These are phyloP conservation scores for Lagenaria siceraria DNA, from an alignment of 306 rosid species.

Conservation along the genomic window DNA sequence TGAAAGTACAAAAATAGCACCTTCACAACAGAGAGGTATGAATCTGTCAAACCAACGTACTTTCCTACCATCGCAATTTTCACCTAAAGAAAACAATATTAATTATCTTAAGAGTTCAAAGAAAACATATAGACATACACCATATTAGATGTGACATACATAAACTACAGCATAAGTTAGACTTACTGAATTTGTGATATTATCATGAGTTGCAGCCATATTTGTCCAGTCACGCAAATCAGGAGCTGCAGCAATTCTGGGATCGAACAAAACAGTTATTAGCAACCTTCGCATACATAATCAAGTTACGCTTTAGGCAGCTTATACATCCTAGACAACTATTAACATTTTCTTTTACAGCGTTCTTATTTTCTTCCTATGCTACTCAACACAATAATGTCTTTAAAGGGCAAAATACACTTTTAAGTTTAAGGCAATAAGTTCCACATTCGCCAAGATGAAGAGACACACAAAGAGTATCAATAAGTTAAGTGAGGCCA, in stretches of 20 bases:
- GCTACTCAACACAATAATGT: not conserved
- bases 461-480: not conserved
- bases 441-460: not conserved
- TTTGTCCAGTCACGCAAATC: conserved; percentile 74
- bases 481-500: not conserved
- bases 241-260: conserved; percentile 62
- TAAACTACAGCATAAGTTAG: conserved; percentile 7
- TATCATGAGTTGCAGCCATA: conserved; percentile 89
- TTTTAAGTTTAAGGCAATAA: not conserved
- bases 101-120: conserved; percentile 6
- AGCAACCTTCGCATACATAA: conserved; percentile 9
- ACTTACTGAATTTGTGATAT: conserved; percentile 71
- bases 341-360: not conserved
- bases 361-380: not conserved
- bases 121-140: not conserved
- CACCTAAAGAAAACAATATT: conserved; percentile 41
- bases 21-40: conserved; percentile 97
- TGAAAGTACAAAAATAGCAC: conserved; percentile 22
- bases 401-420: not conserved
- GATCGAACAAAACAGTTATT: conserved; percentile 15
- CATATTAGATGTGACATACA: not conserved
- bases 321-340: not conserved
- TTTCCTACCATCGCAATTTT: conserved; percentile 98
- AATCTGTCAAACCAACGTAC: conserved; percentile 88
- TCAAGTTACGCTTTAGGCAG: conserved; percentile 1